Base-by-base conservation (phyloP, 495 filamentous ascomycete genomes). In the Xylaria grammica region DNA sequence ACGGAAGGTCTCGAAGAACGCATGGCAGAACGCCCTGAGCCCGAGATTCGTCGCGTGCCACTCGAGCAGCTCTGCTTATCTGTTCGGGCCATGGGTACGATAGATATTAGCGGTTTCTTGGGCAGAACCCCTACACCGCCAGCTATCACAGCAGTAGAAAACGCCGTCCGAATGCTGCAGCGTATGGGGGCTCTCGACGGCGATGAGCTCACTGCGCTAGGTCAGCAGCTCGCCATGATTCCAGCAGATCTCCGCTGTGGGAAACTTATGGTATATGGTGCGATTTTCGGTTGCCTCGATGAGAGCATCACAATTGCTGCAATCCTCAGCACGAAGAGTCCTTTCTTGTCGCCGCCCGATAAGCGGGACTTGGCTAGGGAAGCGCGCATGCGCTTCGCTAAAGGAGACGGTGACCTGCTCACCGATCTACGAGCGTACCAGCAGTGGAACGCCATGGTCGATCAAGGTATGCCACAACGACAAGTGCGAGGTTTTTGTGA, bases 191-290 rank as follows among this genome's bases (percentile, higher is more conserved):
- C 96, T 9, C 81, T 97, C 2, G 90, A 93, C 63, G 90, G 90
- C 32, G 86, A 92, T 56, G 87, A 91, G 62, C 80, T 99, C 44
- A 98, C 95, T 0, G 93, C 93, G 0, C 87, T 99, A 1, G 95
- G 95, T 42, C 85, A 90, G 49, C 94, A 98, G 77, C 79, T 99
- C 10, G 87, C 93, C 40, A 90, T 96, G 88, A 97, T 99, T 44
- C 95, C 95, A 3, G 93, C 96, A 1, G 95, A 99, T 66, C 80
- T 99, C 27, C 87, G 96, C 11, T 97, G 92, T 74, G 90, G 90
- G 20, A 99, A 99, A 75, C 85, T 99, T 8, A 91, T 99, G 86
- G 92, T 99, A 17, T 97, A 96, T 67, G 96, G 95, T 17, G 90
- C 92, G 1, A 94, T 93, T 46, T 98, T 99, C 71, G 90, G 90